phyloP scores from a whole-genome alignment of 1,284 basidiomycete species.

The Boletellus sp. region DNA sequence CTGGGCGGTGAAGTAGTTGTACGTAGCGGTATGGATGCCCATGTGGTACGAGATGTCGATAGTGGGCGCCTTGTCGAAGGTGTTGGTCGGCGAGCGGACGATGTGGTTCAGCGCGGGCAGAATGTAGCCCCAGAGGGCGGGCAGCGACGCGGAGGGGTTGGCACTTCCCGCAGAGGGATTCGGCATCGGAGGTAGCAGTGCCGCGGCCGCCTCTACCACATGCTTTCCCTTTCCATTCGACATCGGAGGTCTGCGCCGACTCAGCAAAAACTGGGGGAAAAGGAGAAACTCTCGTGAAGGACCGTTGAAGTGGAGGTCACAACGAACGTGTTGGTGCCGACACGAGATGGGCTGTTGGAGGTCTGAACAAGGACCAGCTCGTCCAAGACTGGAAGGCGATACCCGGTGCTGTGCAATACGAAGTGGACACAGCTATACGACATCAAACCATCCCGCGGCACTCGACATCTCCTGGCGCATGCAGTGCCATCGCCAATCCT shows the following conservation, averaged over 20 bases:
- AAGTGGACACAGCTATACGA: background rate
- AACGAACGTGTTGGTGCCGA: background rate
- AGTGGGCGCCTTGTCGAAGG: conserved; percentile 54
- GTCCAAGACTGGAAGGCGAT: background rate
- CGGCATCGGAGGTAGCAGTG: conserved; percentile 40
- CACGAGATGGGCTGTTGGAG: background rate
- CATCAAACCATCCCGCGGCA: too few species aligned
- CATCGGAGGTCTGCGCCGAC: conserved; percentile 17
- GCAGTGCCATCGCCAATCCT: too few species aligned
- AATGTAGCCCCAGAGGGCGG: conserved; percentile 69
- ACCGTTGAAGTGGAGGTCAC: background rate
- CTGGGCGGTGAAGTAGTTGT: conserved; percentile 73
- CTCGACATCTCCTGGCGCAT: too few species aligned
- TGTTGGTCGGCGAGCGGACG: conserved; percentile 60
- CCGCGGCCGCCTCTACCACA: conserved; percentile 5
- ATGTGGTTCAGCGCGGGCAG: conserved; percentile 73
- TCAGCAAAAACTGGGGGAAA: background rate
- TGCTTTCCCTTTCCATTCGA: conserved; percentile 33
- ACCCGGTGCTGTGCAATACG: conserved; percentile 12
- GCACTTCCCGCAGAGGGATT: conserved; percentile 62
- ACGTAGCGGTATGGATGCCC: conserved; percentile 72
- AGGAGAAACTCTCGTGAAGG: background rate
- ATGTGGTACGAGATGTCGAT: conserved; percentile 70
- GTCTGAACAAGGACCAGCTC: background rate
- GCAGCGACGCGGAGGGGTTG: conserved; percentile 66